Evolutionary conservation across 257 asterid genomes (phyloP), one percentile per base, ranked within the genome.

Genomic region (Avicennia marina): DNA sequence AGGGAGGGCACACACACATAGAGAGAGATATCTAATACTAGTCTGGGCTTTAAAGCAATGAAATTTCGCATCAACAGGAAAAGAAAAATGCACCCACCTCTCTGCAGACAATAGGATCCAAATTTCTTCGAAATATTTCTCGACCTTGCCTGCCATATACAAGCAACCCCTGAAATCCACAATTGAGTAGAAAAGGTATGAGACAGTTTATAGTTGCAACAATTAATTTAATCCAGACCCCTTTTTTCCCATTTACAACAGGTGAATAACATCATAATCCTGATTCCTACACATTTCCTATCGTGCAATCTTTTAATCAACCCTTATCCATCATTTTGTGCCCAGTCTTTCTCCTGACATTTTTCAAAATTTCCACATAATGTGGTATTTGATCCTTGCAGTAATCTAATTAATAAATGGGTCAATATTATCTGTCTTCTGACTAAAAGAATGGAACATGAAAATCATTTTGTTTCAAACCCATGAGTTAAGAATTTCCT

Each of bases 61-160:
- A 54, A 58, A 24, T 19, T 31, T 38, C 19, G 27, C 55, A 45
- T 33, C 38, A 26, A 41, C 57, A 39, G 18, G 21, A 60, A 47
- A n/a, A 58, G 46, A 52, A 61, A 48, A 44, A 31, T 33, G 53
- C 12, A 41, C 74, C 55, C 78, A 91, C 97, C 95, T 89, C 89
- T 78, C 75, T 75, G 79, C 95, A 93, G 58, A 93, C 71, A 60
- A 49, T 34, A 24, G 80, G 82, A 69, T 86, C 95, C 78, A 93
- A 78, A 67, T 79, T 93, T 67, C 79, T 81, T 72, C 90, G 77
- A 67, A 69, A 82, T 68, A 89, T 93, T 84, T 93, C 97, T 54
- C 84, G 82, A 22, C 97, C 98, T 70, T 89, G 90, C 60, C 78
- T 89, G 48, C 98, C 98, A 67, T 93, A 89, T 22, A 93, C 97